Evolutionary conservation across 2,329 filamentous ascomycete species (phyloP), one percentile per base, ranked within the genome.

Genomic region (Exophiala sp.): DNA sequence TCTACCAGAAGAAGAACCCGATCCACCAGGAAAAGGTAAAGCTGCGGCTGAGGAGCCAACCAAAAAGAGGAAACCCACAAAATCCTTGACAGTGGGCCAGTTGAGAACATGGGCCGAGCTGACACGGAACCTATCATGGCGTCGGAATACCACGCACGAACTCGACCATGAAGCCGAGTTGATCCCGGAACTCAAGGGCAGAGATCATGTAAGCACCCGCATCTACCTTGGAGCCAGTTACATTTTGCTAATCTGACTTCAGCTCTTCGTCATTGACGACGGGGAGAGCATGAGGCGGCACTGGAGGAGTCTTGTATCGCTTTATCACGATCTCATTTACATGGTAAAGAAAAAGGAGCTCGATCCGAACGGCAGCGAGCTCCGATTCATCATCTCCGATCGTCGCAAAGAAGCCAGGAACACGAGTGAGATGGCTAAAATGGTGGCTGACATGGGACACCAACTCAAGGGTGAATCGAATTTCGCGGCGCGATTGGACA

Each of bases 221-320:
- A n/a, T n/a, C n/a, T n/a, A n/a, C n/a, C n/a, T n/a, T n/a, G n/a
- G n/a, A n/a, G n/a, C n/a, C n/a, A n/a, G n/a, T n/a, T 46, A 35
- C 34, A 18, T 13, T 14, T 24, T 19, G 13, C 27, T 43, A 10
- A 46, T 22, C 35, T 18, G 22, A 16, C 6, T 18, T 38, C 39
- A 63, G 59, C 53, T 62, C 9, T 66, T 66, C 47, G 54, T 66
- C 2, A 57, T 66, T 14, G 64, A 66, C 42, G 63, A 64, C 41
- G 52, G 56, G 2, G 38, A 37, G 2, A 60, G 58, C 2, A 66
- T 66, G 64, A 29, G 41, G 2, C 32, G 47, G 14, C 29, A 50
- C 22, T 37, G 52, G 21, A 14, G 30, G 16, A 22, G 37, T 13
- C 35, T 49, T 32, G n/a, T 21, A 13, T 18, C 35, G 4, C 37